phyloP scores from a whole-genome alignment of 2,329 filamentous ascomycete species.

The Colletotrichum cereale region DNA sequence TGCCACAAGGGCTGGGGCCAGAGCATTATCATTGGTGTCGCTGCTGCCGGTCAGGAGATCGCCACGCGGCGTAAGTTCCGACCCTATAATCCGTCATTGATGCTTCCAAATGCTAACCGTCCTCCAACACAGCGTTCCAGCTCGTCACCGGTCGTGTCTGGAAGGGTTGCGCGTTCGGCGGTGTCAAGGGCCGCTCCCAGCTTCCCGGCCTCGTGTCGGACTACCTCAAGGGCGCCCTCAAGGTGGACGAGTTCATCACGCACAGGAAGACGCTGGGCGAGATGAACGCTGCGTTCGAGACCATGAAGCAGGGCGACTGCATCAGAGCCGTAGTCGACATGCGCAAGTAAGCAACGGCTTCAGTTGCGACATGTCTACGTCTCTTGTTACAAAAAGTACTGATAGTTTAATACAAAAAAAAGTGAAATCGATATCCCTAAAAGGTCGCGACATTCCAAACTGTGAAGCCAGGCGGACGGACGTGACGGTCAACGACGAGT shows the following conservation, averaged over 20 bases:
- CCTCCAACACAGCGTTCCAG: constrained; percentile 81
- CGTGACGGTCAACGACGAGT: constrained; percentile 10
- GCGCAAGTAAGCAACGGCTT: constrained; percentile 51
- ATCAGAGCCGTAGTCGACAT: constrained; percentile 92
- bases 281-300: constrained; percentile 91
- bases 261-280: constrained; percentile 85
- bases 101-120: neutral
- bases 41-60: constrained; percentile 96
- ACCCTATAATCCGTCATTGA: neutral
- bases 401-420: constrained; percentile 40
- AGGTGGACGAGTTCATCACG: constrained; percentile 99
- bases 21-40: constrained; percentile 97
- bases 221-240: constrained; percentile 89
- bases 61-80: constrained; percentile 83
- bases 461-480: constrained; percentile 36
- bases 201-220: constrained; percentile 88
- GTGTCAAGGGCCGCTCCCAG: constrained; percentile 97
- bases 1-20: constrained; percentile 99
- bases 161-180: constrained; percentile 98
- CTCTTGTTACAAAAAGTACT: constrained; percentile 30
- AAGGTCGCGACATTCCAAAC: constrained; percentile 26
- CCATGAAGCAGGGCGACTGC: constrained; percentile 97
- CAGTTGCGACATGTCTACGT: constrained; percentile 28
- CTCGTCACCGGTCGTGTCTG: constrained; percentile 97
- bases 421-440: constrained; percentile 34